Percentiles rank a stretch among this genome's conserved stretches.
Conservation (phyloP, 2,329 filamentous ascomycete species). For the Calonectria hongkongensis region DNA sequence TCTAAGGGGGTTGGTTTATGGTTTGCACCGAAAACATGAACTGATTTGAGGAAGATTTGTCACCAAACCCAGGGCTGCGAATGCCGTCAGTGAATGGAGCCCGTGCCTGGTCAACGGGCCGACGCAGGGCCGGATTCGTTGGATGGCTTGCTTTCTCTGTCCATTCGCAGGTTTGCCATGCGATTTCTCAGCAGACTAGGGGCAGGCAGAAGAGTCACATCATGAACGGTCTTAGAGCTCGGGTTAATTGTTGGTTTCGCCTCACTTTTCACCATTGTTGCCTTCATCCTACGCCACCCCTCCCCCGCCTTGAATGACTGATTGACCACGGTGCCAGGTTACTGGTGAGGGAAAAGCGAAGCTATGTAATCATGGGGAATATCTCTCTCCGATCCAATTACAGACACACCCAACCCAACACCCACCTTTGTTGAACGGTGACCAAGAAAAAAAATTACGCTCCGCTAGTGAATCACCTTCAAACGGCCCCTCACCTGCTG, state of each 20-base stretch:
- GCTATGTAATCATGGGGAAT: slow-evolving; percentile 26
- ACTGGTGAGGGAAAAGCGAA: slow-evolving; percentile 21
- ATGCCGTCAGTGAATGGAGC: slow-evolving; percentile 52
- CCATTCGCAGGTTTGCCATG: slow-evolving; percentile 15
- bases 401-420: slow-evolving; percentile 27
- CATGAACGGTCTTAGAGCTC: slow-evolving; percentile 15
- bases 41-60: slow-evolving; percentile 30
- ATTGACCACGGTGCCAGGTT: slow-evolving; percentile 22
- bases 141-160: slow-evolving; percentile 37
- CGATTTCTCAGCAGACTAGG: slow-evolving; percentile 37
- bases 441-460: slow-evolving; percentile 14
- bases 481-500: slow-evolving; percentile 26
- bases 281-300: slow-evolving; percentile 30
- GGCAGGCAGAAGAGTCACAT: slow-evolving; percentile 31
- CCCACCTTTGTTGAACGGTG: slow-evolving; percentile 28
- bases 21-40: slow-evolving; percentile 36
- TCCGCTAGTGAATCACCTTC: slow-evolving; percentile 25
- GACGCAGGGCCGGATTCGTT: slow-evolving; percentile 46
- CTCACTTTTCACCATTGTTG: slow-evolving; percentile 25
- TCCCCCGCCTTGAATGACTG: neutral
- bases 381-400: slow-evolving; percentile 25
- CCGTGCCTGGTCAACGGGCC: slow-evolving; percentile 51
- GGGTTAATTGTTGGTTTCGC: slow-evolving; percentile 24
- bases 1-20: slow-evolving; percentile 6
- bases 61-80: slow-evolving; percentile 41